Percentiles rank a stretch among this genome's conserved stretches.
Evolutionary conservation across 495 filamentous ascomycete genomes (phyloP).

Genomic region (Talaromyces adpressus): DNA sequence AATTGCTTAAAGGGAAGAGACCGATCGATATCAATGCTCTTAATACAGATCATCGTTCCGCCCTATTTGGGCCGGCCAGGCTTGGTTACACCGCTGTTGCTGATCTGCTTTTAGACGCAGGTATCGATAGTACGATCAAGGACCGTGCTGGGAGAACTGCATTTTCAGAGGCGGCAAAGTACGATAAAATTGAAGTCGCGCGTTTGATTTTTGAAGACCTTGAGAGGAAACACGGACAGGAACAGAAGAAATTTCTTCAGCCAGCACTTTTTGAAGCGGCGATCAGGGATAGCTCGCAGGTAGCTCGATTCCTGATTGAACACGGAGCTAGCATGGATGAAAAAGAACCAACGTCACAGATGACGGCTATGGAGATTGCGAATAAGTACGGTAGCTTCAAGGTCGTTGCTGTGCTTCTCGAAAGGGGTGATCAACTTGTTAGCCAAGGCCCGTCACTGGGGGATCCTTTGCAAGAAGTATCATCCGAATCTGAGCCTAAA

Average conservation of each 20-base stretch:
- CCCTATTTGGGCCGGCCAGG: neutral
- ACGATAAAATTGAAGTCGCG: neutral
- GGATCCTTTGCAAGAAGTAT: neutral
- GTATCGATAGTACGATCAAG: neutral
- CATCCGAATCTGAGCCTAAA: neutral
- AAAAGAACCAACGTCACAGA: conserved; percentile 1
- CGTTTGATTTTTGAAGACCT: neutral
- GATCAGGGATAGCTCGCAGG: neutral
- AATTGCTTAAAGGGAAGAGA: neutral
- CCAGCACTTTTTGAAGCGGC: neutral
- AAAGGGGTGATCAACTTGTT: neutral
- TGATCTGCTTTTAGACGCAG: neutral
- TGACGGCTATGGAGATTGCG: neutral
- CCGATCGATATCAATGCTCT: neutral
- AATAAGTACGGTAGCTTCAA: neutral
- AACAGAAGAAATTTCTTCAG: neutral
- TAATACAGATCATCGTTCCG: neutral
- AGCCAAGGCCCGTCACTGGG: neutral
- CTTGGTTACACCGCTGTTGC: neutral
- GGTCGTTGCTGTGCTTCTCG: neutral
- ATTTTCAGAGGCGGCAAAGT: neutral
- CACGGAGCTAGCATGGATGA: neutral
- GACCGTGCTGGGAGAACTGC: neutral
- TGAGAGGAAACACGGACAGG: neutral
- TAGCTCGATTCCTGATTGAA: neutral